Evolutionary conservation across 352 stramenopile genomes (phyloP).

Genomic region (Aphanomyces stellatus): DNA sequence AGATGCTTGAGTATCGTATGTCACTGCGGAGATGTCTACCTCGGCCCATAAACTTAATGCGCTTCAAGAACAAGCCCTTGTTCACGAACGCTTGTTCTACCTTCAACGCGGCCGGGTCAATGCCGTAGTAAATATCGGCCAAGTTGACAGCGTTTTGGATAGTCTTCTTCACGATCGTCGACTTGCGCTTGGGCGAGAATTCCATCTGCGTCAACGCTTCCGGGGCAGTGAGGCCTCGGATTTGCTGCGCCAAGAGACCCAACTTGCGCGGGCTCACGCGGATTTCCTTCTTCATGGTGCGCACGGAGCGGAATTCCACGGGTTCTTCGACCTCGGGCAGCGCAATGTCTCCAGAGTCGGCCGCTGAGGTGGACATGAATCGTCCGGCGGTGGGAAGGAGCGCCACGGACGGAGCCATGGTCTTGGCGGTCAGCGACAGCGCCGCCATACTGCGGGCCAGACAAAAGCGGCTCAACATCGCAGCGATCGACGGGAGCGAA

Average conservation of each 20-base stretch:
- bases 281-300: conserved; percentile 78
- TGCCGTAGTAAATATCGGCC: conserved; percentile 83
- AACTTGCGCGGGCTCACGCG: conserved; percentile 75
- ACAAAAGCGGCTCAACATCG: conserved; percentile 18
- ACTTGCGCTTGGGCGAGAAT: conserved; percentile 80
- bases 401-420: not conserved
- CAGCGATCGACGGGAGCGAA: not conserved
- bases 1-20: not conserved
- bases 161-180: conserved; percentile 75
- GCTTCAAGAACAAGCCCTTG: conserved; percentile 78
- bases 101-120: conserved; percentile 77
- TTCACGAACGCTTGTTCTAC: conserved; percentile 80
- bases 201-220: conserved; percentile 81
- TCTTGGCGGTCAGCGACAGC: conserved; percentile 3
- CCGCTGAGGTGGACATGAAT: conserved; percentile 14
- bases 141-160: conserved; percentile 84
- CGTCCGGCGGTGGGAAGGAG: not conserved
- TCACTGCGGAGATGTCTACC: conserved; percentile 28
- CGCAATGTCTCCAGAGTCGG: conserved; percentile 17
- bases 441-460: conserved; percentile 15
- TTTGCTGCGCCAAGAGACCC: conserved; percentile 73
- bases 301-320: conserved; percentile 43
- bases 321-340: conserved; percentile 25
- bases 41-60: conserved; percentile 76
- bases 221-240: conserved; percentile 59